Conservation (phyloP, 495 filamentous ascomycete species). For the Collariella sp. region DNA sequence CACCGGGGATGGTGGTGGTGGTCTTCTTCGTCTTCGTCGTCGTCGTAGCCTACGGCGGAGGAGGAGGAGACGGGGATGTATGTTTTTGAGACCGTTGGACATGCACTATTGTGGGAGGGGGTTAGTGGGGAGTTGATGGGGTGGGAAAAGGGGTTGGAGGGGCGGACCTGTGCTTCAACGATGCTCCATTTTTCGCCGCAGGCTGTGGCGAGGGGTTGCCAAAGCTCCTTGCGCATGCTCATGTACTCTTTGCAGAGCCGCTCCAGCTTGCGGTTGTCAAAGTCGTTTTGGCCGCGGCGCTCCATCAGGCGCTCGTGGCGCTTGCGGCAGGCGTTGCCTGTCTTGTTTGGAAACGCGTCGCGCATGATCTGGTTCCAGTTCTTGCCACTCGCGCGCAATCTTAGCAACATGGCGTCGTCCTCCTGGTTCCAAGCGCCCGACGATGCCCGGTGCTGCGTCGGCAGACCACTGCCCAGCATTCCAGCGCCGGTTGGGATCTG, state of each 20-base stretch:
- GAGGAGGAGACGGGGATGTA: slow-evolving; percentile 46
- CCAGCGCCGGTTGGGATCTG: slow-evolving; percentile 23
- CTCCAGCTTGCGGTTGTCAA: slow-evolving; percentile 59
- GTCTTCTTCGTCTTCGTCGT: no score
- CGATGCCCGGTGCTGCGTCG: slow-evolving; percentile 41
- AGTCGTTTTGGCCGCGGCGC: slow-evolving; percentile 54
- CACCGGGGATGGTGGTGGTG: no score
- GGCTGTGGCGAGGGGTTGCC: slow-evolving; percentile 52
- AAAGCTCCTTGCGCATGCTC: slow-evolving; percentile 61
- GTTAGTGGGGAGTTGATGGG: background rate
- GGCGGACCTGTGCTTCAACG: slow-evolving; percentile 60
- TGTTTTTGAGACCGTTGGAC: slow-evolving; percentile 51
- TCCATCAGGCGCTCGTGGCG: slow-evolving; percentile 68
- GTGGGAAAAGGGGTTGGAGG: background rate
- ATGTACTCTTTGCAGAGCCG: slow-evolving; percentile 58
- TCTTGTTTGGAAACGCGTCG: slow-evolving; percentile 61
- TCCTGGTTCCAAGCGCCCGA: slow-evolving; percentile 53
- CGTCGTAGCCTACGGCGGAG: no score
- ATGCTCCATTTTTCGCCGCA: slow-evolving; percentile 62
- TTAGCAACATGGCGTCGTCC: slow-evolving; percentile 56
- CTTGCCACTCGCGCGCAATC: slow-evolving; percentile 52
- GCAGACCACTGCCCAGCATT: slow-evolving; percentile 26
- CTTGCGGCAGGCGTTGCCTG: slow-evolving; percentile 71
- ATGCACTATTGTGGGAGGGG: slow-evolving; percentile 37
- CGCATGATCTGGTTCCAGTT: slow-evolving; percentile 66